Evolutionary conservation across 805 yeast species (phyloP), one percentile per base, ranked within the genome.

Genomic region (Kuraishia molischiana): DNA sequence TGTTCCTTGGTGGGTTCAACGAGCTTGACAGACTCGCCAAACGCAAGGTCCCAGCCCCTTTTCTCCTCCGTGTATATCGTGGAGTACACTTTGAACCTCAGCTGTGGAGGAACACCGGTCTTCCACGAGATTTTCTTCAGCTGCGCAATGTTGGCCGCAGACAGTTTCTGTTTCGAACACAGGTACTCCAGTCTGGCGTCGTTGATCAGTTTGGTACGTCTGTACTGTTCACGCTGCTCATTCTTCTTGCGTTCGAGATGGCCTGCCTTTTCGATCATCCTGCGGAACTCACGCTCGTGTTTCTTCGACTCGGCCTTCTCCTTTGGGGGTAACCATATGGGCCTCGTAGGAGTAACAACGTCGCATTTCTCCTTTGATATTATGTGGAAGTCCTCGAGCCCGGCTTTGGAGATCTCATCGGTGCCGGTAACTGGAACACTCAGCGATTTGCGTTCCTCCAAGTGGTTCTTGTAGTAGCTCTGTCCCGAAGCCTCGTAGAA

Each of bases 261-360:
- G 1, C 64, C 64, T 4, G 62, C 54, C 18, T 48, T 42, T 15
- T 60, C 57, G 15, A 63, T 53, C 39, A 63, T 46, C 18, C 50
- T 49, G 29, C 66, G 59, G 39, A 79, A 67, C 49, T 79, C 78
- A 35, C 58, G 62, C 46, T 76, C 77, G 49, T 80, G 89, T 40
- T 64, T 64, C 24, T 59, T 52, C 31, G 67, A 67, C 48, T 80
- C 89, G 10, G 50, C 52, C 3, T 58, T 49, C 29, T 64, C 61
- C 51, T 80, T 80, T 4, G 86, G 86, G 4, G 89, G 89, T 33
- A 79, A 53, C 72, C 85, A 77, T 36, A 76, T 69, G 3, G 89
- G 89, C 46, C 89, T 65, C 1, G 85, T 70, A 32, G 74, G 75
- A 37, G 79, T 69, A 28, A 79, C 55, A 9, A 59, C 54, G 19